Conservation (phyloP, 192 early-diverging fungal genomes). For the Anaeromyces robustus region DNA sequence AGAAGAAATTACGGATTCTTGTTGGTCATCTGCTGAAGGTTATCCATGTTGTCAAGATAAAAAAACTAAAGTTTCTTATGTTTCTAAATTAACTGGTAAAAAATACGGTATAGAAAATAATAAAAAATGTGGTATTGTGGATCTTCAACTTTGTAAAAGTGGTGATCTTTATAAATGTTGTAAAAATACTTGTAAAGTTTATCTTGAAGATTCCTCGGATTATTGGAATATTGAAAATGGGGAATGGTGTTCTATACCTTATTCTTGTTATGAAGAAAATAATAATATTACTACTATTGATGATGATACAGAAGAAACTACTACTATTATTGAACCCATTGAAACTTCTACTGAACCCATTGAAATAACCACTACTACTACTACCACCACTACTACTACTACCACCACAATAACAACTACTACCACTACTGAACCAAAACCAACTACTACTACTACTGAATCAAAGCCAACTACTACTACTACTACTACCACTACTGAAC, state of each 20-base stretch:
- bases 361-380: background rate
- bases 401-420: background rate
- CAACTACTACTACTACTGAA: background rate
- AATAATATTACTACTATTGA: no score
- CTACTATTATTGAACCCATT: no score
- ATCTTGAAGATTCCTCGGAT: background rate
- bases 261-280: background rate
- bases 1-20: background rate
- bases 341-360: no score
- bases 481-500: no score
- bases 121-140: background rate
- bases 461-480: no score
- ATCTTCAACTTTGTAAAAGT: background rate
- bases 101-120: background rate
- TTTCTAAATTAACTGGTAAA: background rate
- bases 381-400: background rate
- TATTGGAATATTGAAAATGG: background rate
- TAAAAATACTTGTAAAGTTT: background rate
- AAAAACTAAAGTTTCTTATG: background rate
- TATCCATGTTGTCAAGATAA: background rate
- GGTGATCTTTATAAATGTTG: background rate
- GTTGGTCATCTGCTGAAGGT: background rate
- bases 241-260: background rate
- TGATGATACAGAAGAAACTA: no score
- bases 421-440: background rate